phyloP scores from a whole-genome alignment of 2,329 filamentous ascomycete species.

The Chrysoporthe puriensis region DNA sequence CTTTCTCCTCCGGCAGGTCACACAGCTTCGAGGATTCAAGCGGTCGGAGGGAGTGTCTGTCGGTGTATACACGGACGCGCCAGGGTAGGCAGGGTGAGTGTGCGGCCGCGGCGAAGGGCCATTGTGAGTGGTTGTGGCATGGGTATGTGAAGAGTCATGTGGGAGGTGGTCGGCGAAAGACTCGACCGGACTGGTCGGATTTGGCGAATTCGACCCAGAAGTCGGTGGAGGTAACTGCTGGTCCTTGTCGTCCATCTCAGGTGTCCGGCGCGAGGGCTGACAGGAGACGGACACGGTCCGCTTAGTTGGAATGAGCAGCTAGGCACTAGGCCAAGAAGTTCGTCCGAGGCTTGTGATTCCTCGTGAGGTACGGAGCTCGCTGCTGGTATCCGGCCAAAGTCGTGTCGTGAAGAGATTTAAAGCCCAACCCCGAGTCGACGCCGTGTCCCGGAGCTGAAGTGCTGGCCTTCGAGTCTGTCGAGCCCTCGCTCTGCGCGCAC shows the following conservation, averaged over 20 bases:
- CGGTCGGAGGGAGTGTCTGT: slow-evolving; percentile 32
- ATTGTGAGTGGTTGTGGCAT: slow-evolving; percentile 21
- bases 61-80: slow-evolving; percentile 36
- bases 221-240: slow-evolving; percentile 20
- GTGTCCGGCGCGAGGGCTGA: neutral
- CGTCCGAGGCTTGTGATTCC: neutral
- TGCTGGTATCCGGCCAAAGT: neutral
- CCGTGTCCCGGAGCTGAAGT: neutral
- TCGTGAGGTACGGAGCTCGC: neutral
- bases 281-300: neutral
- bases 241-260: slow-evolving; percentile 23
- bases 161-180: slow-evolving; percentile 35
- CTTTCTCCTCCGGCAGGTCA: slow-evolving; percentile 46
- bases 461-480: neutral
- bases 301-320: neutral
- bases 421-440: neutral
- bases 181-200: slow-evolving; percentile 36
- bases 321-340: neutral
- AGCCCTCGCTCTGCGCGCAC: neutral
- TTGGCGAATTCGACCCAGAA: slow-evolving; percentile 22
- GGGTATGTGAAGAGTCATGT: slow-evolving; percentile 19
- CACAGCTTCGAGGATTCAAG: slow-evolving; percentile 33
- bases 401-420: neutral
- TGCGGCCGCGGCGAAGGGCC: slow-evolving; percentile 27
- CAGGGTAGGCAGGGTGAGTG: slow-evolving; percentile 32